Evolutionary conservation across 352 stramenopile genomes (phyloP), one percentile per base, ranked within the genome.

Genomic region (Peronosclerospora sorghi): DNA sequence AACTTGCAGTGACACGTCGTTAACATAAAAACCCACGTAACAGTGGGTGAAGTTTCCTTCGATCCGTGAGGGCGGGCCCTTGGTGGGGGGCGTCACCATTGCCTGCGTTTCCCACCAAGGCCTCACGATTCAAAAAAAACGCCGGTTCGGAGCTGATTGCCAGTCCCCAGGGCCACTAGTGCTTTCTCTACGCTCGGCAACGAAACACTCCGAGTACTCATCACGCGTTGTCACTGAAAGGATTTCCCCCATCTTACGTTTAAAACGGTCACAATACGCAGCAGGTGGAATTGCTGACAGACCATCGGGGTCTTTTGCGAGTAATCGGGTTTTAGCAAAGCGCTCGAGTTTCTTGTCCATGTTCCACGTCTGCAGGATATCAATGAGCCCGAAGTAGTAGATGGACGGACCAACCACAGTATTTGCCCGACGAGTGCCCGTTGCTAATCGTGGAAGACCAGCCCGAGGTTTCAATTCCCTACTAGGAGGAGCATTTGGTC

Each of bases 311-410:
- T 93, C 79, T 51, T 83, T 85, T 0, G 70, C 70, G 2, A 92
- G 58, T 17, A 94, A n/a, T 47, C 86, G 82, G 1, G 78, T 83
- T 59, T 95, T 95, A 18, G 70, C 63, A 39, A 93, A 90, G 8
- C 82, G 79, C 62, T 95, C 84, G 7, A 93, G 56, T 43, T 89
- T 87, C 62, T 95, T 95, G 45, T 90, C 73, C 66, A 87, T 92
- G 37, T 86, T 95, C 80, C 80, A 93, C 43, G 76, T 82, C 59
- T 93, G 80, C 40, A 93, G 48, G 51, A 93, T 90, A 45, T 93
- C 80, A 47, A 93, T 93, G 46, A 93, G 42, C 38, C 80, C 80
- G 42, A 93, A 93, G 56, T 93, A 93, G 47, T 93, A 93, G 35
- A 88, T 71, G 23, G 80, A 85, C 6, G 80, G 80, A 5, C 80